Evolutionary conservation across 1,284 basidiomycete species (phyloP).

Genomic region (Boletellus sp.): DNA sequence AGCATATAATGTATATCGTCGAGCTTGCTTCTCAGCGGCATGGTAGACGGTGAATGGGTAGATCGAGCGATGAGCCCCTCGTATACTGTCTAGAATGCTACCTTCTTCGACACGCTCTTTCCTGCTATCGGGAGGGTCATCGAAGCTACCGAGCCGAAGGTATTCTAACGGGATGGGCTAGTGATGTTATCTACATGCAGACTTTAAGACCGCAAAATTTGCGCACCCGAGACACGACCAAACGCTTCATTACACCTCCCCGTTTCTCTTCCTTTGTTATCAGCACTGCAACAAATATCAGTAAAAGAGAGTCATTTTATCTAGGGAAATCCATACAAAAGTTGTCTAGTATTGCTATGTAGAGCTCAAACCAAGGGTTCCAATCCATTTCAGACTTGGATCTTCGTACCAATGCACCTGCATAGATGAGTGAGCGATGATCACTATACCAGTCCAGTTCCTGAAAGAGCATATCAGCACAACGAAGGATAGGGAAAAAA

Average conservation of each 20-base stretch:
- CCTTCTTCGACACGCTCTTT: constrained; percentile 59
- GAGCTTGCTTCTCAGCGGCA: constrained; percentile 47
- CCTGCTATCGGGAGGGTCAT: constrained; percentile 52
- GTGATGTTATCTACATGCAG: constrained; percentile 6
- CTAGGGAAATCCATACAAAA: constrained; percentile 48
- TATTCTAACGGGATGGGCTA: constrained; percentile 77
- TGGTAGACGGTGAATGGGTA: constrained; percentile 78
- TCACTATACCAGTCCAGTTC: constrained; percentile 78
- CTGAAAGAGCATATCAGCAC: constrained; percentile 36
- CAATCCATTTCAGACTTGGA: constrained; percentile 57
- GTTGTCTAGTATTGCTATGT: constrained; percentile 72
- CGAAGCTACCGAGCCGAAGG: constrained; percentile 65
- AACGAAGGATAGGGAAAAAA: not conserved
- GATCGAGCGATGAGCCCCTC: constrained; percentile 48
- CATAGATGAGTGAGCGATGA: constrained; percentile 64
- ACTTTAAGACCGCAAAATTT: not conserved
- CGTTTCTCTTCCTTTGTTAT: constrained; percentile 59
- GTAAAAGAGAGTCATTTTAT: not conserved
- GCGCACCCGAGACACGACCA: constrained; percentile 63
- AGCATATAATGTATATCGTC: constrained; percentile 71
- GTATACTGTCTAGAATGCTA: constrained; percentile 52
- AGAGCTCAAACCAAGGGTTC: constrained; percentile 63
- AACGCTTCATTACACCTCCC: constrained; percentile 46
- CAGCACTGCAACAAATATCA: constrained; percentile 44
- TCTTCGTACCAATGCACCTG: constrained; percentile 54